Evolutionary conservation across 2,329 filamentous ascomycete genomes (phyloP), one percentile per base, ranked within the genome.

Genomic region (Neophaeococcomyces mojaviensis): DNA sequence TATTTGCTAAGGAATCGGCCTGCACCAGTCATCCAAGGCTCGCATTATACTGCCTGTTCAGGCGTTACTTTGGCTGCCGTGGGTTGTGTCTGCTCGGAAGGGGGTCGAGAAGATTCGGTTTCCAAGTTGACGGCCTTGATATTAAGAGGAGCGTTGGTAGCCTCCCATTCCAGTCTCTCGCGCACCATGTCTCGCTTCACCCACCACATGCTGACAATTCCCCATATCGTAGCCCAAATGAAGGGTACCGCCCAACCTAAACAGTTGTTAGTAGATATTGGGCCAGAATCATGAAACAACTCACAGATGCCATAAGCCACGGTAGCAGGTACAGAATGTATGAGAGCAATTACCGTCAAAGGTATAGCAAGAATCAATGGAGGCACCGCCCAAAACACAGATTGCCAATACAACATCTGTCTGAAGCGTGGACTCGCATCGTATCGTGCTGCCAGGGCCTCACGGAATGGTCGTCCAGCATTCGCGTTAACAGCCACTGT

Each of bases 401-500:
- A 78, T 60, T 78, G 67, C 41, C 69, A 65, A 41, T 69, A 69
- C 4, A 79, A 65, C 68, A 78, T 72, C 22, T 64, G 64, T 36
- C 76, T 65, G 55, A 80, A 79, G 44, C 69, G 67, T 45, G 68
- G 68, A 47, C 76, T 79, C 3, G 70, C 71, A 10, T 72, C 64
- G 51, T 78, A 79, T 50, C 76, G 64, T 32, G 66, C 69, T 40
- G 70, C 64, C 16, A 79, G 57, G 0, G 70, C 70, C 54, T 70
- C 65, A 36, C 76, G 67, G 52, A 74, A 80, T 2, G 65, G 69
- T 47, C 72, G 68, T 1, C 76, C 76, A 8, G 77, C 80, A 3
- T 71, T 74, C 16, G 78, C 81, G 57, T 84, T 82, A 33, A 85
- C 81, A 3, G 78, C 79, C 12, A 82, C 73, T 19, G 83, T 72